A percentile compares a stretch with the other conserved stretches of the same genome.
Evolutionary conservation across 164 flowering plant species (phyloP).

Genomic region (Chloranthus sessilifolius): DNA sequence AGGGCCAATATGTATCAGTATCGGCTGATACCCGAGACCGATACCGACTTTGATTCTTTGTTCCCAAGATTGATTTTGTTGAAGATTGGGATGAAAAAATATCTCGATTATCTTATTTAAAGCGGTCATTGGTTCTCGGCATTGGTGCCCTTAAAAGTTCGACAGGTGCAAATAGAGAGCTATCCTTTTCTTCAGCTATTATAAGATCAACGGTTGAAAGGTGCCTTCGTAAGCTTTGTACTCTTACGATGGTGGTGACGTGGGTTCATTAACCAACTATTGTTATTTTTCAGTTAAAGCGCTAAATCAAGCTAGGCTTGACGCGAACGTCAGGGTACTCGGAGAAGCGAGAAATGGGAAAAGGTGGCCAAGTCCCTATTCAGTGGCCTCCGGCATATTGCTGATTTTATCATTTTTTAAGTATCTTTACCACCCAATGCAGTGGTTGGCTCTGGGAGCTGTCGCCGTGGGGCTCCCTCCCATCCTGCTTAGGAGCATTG

Average conservation of each 20-base stretch:
- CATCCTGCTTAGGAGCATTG: constrained; percentile 35
- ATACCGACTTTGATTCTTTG: no score
- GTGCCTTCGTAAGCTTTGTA: no score
- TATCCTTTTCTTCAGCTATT: no score
- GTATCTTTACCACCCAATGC: constrained; percentile 45
- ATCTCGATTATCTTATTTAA: no score
- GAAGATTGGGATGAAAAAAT: no score
- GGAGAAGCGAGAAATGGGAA: constrained; percentile 35
- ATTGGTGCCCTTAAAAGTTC: no score
- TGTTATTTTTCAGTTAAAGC: constrained; percentile 50
- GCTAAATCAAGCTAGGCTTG: constrained; percentile 72
- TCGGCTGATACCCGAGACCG: no score
- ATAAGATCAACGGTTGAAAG: no score
- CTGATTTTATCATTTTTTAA: constrained; percentile 48
- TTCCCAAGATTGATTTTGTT: no score
- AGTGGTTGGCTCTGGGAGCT: constrained; percentile 66
- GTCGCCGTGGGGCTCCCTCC: constrained; percentile 62
- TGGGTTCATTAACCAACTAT: background rate
- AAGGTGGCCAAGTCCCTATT: constrained; percentile 79
- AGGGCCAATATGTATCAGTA: no score
- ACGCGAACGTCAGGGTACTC: constrained; percentile 57
- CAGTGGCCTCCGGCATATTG: constrained; percentile 51
- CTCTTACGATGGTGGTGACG: background rate
- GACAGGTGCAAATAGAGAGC: no score
- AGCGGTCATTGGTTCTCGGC: no score